These are phyloP conservation scores for Penicillium brevicompactum DNA, from an alignment of 2,329 filamentous ascomycete genomes.

Conservation along the genomic window DNA sequence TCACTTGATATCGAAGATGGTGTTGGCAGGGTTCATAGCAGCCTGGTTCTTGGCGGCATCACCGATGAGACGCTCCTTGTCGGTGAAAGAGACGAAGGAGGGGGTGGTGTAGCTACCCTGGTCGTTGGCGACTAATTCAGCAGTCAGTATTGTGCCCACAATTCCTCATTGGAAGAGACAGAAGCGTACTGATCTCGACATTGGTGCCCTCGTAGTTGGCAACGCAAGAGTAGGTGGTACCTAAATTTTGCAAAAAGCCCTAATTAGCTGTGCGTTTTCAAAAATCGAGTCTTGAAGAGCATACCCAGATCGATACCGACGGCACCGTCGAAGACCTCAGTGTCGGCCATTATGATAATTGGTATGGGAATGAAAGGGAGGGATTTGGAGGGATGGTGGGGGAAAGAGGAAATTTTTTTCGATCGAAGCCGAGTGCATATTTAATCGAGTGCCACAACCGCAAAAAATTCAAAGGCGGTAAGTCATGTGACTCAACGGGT, in stretches of 20 bases:
- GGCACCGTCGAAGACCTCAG: conserved; percentile 89
- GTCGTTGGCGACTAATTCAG: conserved; percentile 82
- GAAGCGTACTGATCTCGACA: conserved; percentile 88
- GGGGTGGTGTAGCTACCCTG: conserved; percentile 99
- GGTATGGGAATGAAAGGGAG: conserved; percentile 21
- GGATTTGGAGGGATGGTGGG: conserved; percentile 26
- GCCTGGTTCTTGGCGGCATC: conserved; percentile 99
- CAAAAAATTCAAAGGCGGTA: conserved; percentile 24
- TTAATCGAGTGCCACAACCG: conserved; percentile 23
- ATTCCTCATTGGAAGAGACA: not conserved
- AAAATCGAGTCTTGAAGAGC: conserved; percentile 38
- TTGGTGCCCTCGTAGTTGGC: conserved; percentile 99
- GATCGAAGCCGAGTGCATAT: conserved; percentile 23
- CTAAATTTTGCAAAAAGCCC: conserved; percentile 51
- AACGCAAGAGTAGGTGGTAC: conserved; percentile 99
- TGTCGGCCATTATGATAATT: conserved; percentile 29
- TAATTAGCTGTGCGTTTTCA: conserved; percentile 9
- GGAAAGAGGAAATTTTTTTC: conserved; percentile 30
- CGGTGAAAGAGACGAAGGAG: conserved; percentile 98
- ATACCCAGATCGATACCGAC: conserved; percentile 99
- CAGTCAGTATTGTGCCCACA: conserved; percentile 13
- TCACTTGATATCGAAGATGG: conserved; percentile 98
- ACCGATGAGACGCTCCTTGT: conserved; percentile 98
- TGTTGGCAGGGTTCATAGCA: conserved; percentile 98
- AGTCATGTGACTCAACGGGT: conserved; percentile 20